A percentile compares a stretch with the other conserved stretches of the same genome.
These are phyloP conservation scores for Talaromyces marneffei DNA, from an alignment of 2,329 filamentous ascomycete species.

Conservation along the genomic window DNA sequence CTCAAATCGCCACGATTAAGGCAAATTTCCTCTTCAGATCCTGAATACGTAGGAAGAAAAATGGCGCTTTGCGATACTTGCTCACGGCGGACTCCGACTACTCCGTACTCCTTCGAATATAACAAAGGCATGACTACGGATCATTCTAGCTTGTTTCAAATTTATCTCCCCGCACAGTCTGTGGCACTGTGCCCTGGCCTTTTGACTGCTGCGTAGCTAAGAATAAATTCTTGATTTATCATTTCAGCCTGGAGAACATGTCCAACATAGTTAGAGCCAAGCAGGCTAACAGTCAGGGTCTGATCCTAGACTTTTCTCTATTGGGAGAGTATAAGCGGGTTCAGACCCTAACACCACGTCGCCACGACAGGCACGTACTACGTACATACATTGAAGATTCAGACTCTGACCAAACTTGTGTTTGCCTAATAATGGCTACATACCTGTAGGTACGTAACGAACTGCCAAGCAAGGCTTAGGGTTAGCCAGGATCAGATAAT, in stretches of 20 bases:
- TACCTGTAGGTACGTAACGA: too few species aligned
- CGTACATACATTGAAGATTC: background rate
- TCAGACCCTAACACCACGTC: background rate
- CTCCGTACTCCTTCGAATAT: background rate
- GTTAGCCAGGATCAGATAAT: background rate
- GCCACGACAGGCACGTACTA: too few species aligned
- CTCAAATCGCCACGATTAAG: background rate
- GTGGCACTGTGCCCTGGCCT: background rate
- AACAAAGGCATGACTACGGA: background rate
- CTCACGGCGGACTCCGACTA: constrained; percentile 3
- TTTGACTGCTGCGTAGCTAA: background rate
- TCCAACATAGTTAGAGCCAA: background rate
- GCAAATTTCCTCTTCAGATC: background rate
- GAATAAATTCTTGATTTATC: background rate
- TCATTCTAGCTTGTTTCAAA: constrained; percentile 6
- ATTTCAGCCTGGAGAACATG: background rate
- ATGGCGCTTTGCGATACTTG: background rate
- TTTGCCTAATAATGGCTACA: too few species aligned
- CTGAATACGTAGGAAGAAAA: background rate
- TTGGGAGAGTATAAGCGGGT: constrained; percentile 6
- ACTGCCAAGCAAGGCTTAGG: background rate
- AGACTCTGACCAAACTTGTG: background rate
- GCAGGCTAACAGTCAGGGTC: background rate
- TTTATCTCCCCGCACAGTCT: background rate
- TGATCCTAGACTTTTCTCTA: constrained; percentile 3